Conservation (phyloP, 106 monocot genomes). For the Allium fistulosum region DNA sequence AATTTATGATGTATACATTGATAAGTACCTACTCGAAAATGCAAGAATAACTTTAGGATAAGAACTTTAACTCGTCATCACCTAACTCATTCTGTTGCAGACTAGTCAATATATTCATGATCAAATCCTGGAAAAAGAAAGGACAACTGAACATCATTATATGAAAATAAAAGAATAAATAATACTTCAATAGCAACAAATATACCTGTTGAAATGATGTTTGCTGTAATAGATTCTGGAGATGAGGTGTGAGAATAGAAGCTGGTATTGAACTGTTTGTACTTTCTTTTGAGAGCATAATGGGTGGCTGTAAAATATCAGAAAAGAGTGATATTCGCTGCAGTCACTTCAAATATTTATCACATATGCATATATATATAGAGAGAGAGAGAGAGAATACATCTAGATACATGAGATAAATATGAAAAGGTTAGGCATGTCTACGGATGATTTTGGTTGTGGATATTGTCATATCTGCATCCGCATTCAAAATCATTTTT, state of each 20-base stretch:
- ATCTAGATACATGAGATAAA: too few species aligned
- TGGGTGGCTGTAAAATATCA: constrained; percentile 28
- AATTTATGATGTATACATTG: not conserved
- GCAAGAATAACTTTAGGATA: not conserved
- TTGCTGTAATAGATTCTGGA: constrained; percentile 87
- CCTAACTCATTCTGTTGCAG: constrained; percentile 60
- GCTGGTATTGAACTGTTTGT: constrained; percentile 52
- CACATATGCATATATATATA: too few species aligned
- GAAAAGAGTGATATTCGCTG: not conserved
- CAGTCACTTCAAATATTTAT: too few species aligned
- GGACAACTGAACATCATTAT: not conserved
- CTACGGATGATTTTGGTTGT: too few species aligned
- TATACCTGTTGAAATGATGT: constrained; percentile 87
- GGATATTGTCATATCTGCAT: too few species aligned
- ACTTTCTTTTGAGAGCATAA: constrained; percentile 49
- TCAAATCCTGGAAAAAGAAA: constrained; percentile 53
- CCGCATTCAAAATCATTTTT: too few species aligned
- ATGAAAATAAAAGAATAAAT: not conserved
- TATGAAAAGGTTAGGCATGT: too few species aligned
- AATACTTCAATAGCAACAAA: not conserved
- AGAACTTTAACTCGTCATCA: constrained; percentile 36
- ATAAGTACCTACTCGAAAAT: not conserved
- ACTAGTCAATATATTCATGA: constrained; percentile 68
- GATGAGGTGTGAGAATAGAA: constrained; percentile 77
- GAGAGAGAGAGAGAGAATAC: too few species aligned